Evolutionary conservation across 2,329 filamentous ascomycete genomes (phyloP).

Genomic region (Cephalotrichum gorgonifer): DNA sequence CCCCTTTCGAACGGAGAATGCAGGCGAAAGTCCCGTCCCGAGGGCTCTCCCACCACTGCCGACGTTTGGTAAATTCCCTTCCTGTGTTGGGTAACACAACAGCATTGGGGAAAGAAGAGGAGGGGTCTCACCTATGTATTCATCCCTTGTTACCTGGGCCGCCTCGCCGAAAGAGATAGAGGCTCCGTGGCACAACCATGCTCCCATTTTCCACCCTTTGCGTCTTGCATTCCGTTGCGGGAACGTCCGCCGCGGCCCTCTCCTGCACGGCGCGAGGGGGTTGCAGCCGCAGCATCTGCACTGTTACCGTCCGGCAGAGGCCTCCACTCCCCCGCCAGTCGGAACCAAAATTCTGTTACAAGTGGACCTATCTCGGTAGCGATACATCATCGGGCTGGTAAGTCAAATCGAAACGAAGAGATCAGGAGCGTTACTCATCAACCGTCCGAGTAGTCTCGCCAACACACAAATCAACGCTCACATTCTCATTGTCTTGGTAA

Average conservation of each 20-base stretch:
- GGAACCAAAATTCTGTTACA: neutral
- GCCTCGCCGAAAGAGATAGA: neutral
- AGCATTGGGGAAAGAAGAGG: too few relatives aligned
- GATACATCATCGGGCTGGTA: neutral
- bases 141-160: neutral
- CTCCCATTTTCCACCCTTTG: neutral
- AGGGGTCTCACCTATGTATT: too few relatives aligned
- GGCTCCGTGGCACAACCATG: neutral
- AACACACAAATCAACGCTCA: neutral
- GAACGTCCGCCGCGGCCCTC: slow-evolving; percentile 1
- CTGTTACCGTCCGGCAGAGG: neutral
- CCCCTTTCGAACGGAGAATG: too few relatives aligned
- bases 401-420: too few relatives aligned
- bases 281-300: neutral
- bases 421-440: neutral
- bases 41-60: too few relatives aligned
- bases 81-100: too few relatives aligned
- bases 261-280: neutral
- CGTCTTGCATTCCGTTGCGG: slow-evolving; percentile 1
- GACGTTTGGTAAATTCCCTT: too few relatives aligned
- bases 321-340: neutral
- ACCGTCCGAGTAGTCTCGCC: neutral
- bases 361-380: too few relatives aligned
- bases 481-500: neutral
- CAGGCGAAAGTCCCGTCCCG: too few relatives aligned